Percentiles rank a stretch among this genome's conserved stretches.
phyloP scores from a whole-genome alignment of 139 green algal genomes.

The Yamagishiella unicocca region DNA sequence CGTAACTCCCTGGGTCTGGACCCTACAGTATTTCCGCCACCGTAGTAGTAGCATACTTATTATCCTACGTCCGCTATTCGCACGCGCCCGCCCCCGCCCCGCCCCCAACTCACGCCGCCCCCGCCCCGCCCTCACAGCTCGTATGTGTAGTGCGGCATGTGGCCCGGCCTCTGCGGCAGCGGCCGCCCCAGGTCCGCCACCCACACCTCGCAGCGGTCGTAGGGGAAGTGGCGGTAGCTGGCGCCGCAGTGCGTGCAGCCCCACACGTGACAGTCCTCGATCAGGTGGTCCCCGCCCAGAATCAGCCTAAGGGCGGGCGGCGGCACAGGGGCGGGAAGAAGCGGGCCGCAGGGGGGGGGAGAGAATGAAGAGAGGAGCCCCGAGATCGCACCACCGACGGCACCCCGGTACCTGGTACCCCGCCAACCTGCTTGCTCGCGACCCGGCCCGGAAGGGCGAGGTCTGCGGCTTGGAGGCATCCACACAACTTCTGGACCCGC shows the following conservation, averaged over 20 bases:
- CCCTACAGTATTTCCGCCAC: no score
- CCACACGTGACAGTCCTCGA: constrained; percentile 64
- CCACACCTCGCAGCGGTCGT: constrained; percentile 18
- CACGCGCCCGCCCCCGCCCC: no score
- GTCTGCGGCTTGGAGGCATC: no score
- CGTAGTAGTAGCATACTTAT: no score
- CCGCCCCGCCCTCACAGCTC: no score
- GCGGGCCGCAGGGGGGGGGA: neutral
- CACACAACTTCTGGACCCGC: no score
- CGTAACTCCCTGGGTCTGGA: no score
- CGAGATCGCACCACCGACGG: no score
- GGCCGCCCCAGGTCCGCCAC: neutral
- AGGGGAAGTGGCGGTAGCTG: constrained; percentile 22
- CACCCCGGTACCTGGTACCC: no score
- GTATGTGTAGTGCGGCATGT: constrained; percentile 31
- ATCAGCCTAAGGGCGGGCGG: constrained; percentile 41
- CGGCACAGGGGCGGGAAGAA: neutral
- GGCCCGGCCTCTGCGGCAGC: neutral
- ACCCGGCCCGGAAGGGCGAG: no score
- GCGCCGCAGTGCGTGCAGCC: constrained; percentile 38
- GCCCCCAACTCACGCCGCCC: neutral
- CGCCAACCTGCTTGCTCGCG: no score
- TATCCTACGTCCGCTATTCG: no score
- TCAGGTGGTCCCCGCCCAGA: constrained; percentile 66
- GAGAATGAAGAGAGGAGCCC: neutral